Conservation (phyloP, 257 asterid genomes). For the Cynanchum wilfordii region DNA sequence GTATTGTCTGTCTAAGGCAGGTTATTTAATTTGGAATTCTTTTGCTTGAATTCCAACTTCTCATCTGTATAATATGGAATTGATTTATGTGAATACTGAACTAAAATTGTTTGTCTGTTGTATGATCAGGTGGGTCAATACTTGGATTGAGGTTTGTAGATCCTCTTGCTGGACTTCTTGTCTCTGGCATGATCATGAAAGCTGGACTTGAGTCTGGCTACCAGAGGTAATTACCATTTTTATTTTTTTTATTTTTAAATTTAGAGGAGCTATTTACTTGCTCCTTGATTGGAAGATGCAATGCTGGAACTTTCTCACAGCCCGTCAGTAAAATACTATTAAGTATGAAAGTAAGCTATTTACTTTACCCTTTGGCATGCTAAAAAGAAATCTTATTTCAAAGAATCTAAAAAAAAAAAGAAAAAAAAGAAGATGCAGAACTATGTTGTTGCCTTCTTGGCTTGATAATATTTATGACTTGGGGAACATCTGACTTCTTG, state of each 20-base stretch:
- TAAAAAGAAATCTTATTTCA: neutral
- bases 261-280: neutral
- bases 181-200: conserved; percentile 88
- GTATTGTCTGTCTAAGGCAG: neutral
- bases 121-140: conserved; percentile 69
- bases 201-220: conserved; percentile 91
- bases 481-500: neutral
- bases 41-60: neutral
- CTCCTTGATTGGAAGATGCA: neutral
- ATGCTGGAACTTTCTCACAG: neutral
- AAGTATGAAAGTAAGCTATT: neutral
- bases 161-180: conserved; percentile 94
- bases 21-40: neutral
- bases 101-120: conserved; percentile 8
- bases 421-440: neutral
- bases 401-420: neutral
- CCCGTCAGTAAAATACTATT: neutral
- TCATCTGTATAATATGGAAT: neutral
- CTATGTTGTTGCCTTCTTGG: neutral
- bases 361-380: neutral
- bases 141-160: conserved; percentile 86
- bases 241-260: neutral
- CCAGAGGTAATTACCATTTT: conserved; percentile 53
- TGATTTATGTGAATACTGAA: neutral
- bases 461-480: neutral